Base-by-base conservation (phyloP, 2,329 filamentous ascomycete genomes). In the Tolypocladium tundrense region DNA sequence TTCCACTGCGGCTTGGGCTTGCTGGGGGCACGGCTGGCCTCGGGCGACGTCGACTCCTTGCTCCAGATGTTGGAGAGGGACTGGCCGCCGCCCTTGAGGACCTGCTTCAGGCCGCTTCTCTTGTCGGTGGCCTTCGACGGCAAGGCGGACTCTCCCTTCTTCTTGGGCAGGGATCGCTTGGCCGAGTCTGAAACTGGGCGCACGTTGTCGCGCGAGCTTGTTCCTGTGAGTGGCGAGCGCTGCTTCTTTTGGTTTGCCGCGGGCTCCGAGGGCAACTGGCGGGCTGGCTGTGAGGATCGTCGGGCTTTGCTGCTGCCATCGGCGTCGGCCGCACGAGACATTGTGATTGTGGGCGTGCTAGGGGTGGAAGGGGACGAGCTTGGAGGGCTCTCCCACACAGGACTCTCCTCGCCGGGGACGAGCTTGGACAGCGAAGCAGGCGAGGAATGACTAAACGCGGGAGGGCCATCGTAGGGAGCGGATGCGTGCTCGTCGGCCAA, bases 71-170 rank as follows among this genome's bases (percentile, higher is more conserved):
- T 79, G 0, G 78, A 74, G 8, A 83, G 65, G 1, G 75, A 73
- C 41, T 78, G 74, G 27, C 73, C 72, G 8, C 79, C 73, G 58
- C 79, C 80, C 57, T 73, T 80, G n/a, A 85, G 67, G 4, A 75
- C 81, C 57, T 78, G 77, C 41, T 79, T 77, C 58, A 67, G 52
- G 59, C 66, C 39, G 59, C 59, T 57, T 61, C 64, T 58, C 60
- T 67, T 64, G 59, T 72, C 57, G 56, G 61, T 4, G 53, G 53
- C 3, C 54, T 63, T 62, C 53, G 63, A 41, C 51, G 61, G n/a
- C 54, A 50, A 52, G 55, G 51, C 56, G 57, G 66, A 59, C 3
- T 72, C 61, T 10, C 59, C 48, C 60, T 68, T 71, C 45, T 57
- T 74, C 53, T 72, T 74, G 2, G 67, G 42, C 16, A 65, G 19